phyloP scores from a whole-genome alignment of 805 yeast species.

The Ogataea neopini region DNA sequence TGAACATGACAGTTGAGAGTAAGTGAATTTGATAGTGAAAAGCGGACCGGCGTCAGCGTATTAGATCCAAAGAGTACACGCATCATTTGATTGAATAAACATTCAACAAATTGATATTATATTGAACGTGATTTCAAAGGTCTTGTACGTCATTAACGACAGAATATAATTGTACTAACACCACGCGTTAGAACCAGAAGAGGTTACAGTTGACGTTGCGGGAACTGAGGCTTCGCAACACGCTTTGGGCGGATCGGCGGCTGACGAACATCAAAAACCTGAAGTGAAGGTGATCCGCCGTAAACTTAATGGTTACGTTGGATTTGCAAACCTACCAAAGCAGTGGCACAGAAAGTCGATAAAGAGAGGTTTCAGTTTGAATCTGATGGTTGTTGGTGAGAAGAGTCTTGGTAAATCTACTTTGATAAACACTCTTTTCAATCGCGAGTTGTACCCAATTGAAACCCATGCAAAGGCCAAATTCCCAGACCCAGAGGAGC shows the following conservation, averaged over 20 bases:
- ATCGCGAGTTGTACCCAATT: constrained; percentile 54
- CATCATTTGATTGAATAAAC: constrained; percentile 4
- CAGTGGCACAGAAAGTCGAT: constrained; percentile 97
- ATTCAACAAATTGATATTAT: background rate
- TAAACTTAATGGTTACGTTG: constrained; percentile 89
- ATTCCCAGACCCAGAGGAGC: constrained; percentile 45
- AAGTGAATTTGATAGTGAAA: constrained; percentile 8
- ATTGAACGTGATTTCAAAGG: background rate
- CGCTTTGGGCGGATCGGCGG: constrained; percentile 7
- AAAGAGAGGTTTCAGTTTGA: constrained; percentile 85
- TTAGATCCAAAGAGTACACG: constrained; percentile 4
- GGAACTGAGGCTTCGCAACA: constrained; percentile 5
- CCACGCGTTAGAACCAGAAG: constrained; percentile 13
- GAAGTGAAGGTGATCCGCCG: constrained; percentile 71
- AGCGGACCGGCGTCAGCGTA: background rate
- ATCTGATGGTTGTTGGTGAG: constrained; percentile 88
- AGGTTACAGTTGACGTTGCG: constrained; percentile 11
- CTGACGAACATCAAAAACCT: constrained; percentile 11
- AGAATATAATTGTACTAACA: constrained; percentile 1
- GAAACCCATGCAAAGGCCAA: constrained; percentile 24
- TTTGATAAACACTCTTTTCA: constrained; percentile 85
- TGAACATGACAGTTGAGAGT: constrained; percentile 27
- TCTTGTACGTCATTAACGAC: background rate
- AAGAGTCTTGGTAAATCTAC: constrained; percentile 93
- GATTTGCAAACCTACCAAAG: constrained; percentile 95